Conservation (phyloP, 495 filamentous ascomycete genomes). For the Podospora comata region DNA sequence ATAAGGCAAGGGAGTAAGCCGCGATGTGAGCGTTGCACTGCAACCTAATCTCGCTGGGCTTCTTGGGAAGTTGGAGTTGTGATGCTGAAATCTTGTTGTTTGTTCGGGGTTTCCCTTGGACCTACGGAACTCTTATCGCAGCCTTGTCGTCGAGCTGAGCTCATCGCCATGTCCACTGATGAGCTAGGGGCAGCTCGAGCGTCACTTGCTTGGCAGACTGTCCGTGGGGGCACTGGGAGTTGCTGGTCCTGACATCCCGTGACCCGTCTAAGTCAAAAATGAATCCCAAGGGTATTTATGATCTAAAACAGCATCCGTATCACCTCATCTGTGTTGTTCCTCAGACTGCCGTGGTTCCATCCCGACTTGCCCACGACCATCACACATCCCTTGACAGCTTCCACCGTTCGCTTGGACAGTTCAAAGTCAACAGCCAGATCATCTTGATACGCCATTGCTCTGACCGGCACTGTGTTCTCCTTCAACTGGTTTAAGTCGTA, state of each 20-base stretch:
- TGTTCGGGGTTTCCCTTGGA: not conserved
- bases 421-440: slow-evolving; percentile 89
- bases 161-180: not conserved
- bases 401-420: slow-evolving; percentile 62
- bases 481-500: slow-evolving; percentile 66
- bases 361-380: slow-evolving; percentile 70
- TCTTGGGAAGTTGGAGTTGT: not conserved
- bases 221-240: too few relatives aligned
- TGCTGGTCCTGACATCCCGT: too few relatives aligned
- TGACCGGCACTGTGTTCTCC: slow-evolving; percentile 74
- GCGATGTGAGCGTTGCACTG: slow-evolving; percentile 2
- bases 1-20: not conserved
- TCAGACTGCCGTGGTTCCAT: slow-evolving; percentile 70
- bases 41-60: slow-evolving; percentile 4
- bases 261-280: too few relatives aligned
- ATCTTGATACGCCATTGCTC: slow-evolving; percentile 72
- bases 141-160: not conserved
- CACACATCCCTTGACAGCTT: slow-evolving; percentile 67
- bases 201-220: too few relatives aligned
- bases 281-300: not conserved
- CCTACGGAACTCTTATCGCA: not conserved
- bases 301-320: slow-evolving; percentile 34
- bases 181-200: too few relatives aligned
- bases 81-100: too few relatives aligned
- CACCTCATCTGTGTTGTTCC: slow-evolving; percentile 63